Evolutionary conservation across 768 basidiomycete genomes (phyloP).

Genomic region (Amanita rimosa): DNA sequence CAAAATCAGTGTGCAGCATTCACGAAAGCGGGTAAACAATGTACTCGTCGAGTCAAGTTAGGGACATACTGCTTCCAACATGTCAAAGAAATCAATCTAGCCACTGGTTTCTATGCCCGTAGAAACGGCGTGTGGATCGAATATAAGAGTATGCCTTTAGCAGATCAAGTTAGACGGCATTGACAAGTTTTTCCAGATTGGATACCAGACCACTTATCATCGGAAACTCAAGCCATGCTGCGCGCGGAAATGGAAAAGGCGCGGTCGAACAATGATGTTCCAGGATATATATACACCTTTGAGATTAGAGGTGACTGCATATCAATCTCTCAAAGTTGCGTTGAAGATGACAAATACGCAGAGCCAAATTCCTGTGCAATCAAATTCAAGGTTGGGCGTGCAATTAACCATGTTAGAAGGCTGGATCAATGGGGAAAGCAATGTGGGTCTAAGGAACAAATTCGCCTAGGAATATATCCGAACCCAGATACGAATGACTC

Average conservation of each 20-base stretch:
- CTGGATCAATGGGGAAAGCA: constrained; percentile 76
- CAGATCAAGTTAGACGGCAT: not conserved
- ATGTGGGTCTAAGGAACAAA: constrained; percentile 66
- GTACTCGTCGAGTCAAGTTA: constrained; percentile 46
- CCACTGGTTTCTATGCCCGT: constrained; percentile 47
- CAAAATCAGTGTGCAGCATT: constrained; percentile 47
- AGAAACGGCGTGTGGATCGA: constrained; percentile 40
- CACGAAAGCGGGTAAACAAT: constrained; percentile 55
- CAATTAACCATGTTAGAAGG: constrained; percentile 61
- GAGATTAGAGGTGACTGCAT: constrained; percentile 52
- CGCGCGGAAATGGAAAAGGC: constrained; percentile 36
- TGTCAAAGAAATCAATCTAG: constrained; percentile 36
- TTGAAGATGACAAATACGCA: not conserved
- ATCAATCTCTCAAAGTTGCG: not conserved
- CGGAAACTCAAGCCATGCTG: constrained; percentile 46
- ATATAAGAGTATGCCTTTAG: constrained; percentile 37
- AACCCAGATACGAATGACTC: constrained; percentile 29
- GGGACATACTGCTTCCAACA: constrained; percentile 58
- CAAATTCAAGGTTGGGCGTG: constrained; percentile 71
- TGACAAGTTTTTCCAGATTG: constrained; percentile 36
- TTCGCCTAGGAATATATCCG: constrained; percentile 69
- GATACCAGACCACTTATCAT: constrained; percentile 55
- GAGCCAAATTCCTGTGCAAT: constrained; percentile 25
- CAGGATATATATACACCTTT: constrained; percentile 76
- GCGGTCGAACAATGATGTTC: constrained; percentile 42